Evolutionary conservation across 129 eudicot species (phyloP).

Genomic region (Arctium minus): DNA sequence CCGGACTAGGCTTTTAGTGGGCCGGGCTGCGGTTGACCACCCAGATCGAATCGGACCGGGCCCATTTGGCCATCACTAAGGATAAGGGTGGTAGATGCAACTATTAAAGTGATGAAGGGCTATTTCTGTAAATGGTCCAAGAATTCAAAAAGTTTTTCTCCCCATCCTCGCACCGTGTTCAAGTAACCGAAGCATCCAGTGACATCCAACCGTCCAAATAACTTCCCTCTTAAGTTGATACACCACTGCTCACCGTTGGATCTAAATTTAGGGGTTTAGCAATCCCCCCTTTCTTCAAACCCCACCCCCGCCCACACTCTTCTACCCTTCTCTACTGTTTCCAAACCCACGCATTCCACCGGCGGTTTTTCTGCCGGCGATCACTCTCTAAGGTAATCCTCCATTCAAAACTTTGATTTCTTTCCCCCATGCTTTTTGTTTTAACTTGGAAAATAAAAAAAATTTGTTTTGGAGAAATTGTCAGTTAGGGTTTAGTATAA

Average conservation of each 20-base stretch:
- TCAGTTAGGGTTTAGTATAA: neutral
- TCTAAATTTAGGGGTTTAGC: conserved; percentile 33
- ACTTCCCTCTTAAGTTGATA: conserved; percentile 6
- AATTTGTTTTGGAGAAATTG: neutral
- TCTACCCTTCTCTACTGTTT: neutral
- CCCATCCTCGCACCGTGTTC: neutral
- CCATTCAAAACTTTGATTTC: neutral
- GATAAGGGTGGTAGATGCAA: neutral
- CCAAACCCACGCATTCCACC: neutral
- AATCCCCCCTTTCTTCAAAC: conserved; percentile 26
- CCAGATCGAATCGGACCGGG: too few species aligned
- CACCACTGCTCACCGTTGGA: conserved; percentile 20
- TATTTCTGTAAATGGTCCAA: neutral
- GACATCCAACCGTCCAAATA: conserved; percentile 14
- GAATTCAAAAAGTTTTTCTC: conserved; percentile 17
- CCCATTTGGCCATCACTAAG: too few species aligned
- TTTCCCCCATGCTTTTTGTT: neutral
- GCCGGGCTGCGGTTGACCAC: too few species aligned
- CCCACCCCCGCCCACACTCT: conserved; percentile 18
- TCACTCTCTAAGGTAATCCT: neutral
- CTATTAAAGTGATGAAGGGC: neutral
- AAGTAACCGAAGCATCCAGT: conserved; percentile 18
- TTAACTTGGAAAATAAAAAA: neutral
- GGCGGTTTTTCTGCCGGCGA: neutral
- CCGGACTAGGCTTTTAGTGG: too few species aligned